These are phyloP conservation scores for Cydonia oblonga DNA, from an alignment of 331 rosid species.

Conservation along the genomic window DNA sequence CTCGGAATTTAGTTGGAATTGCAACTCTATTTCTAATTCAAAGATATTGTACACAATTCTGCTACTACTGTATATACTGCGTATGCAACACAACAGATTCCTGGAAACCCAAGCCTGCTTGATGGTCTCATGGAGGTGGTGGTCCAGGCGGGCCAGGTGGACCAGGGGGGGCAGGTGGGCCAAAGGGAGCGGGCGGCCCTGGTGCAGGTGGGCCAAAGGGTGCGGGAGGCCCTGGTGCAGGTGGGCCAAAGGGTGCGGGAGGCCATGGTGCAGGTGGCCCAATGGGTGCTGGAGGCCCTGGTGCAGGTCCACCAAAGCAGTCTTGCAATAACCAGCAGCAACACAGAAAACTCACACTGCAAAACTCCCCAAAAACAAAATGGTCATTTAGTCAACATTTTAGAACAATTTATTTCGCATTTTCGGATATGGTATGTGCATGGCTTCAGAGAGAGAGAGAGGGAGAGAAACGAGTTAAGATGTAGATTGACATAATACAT, in stretches of 20 bases:
- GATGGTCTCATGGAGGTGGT: background rate
- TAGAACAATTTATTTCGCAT: too few species aligned
- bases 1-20: too few species aligned
- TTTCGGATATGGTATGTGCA: too few species aligned
- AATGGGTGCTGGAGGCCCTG: slow-evolving; percentile 22
- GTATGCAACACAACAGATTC: too few species aligned
- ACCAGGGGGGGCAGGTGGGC: too few species aligned
- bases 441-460: too few species aligned
- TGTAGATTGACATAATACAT: background rate
- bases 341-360: slow-evolving; percentile 37
- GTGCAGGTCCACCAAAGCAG: slow-evolving; percentile 45
- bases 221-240: too few species aligned
- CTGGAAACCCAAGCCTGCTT: background rate
- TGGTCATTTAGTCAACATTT: too few species aligned
- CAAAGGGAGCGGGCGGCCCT: slow-evolving; percentile 20
- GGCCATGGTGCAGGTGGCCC: slow-evolving; percentile 25
- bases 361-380: background rate
- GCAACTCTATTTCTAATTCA: too few species aligned
- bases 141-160: slow-evolving; percentile 19
- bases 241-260: background rate
- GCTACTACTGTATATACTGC: too few species aligned
- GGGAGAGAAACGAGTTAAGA: background rate
- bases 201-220: slow-evolving; percentile 22
- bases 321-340: slow-evolving; percentile 53
- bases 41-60: too few species aligned